Base-by-base conservation (phyloP, 1,139 yeast species). In the Saccharomycopsis phalli region DNA sequence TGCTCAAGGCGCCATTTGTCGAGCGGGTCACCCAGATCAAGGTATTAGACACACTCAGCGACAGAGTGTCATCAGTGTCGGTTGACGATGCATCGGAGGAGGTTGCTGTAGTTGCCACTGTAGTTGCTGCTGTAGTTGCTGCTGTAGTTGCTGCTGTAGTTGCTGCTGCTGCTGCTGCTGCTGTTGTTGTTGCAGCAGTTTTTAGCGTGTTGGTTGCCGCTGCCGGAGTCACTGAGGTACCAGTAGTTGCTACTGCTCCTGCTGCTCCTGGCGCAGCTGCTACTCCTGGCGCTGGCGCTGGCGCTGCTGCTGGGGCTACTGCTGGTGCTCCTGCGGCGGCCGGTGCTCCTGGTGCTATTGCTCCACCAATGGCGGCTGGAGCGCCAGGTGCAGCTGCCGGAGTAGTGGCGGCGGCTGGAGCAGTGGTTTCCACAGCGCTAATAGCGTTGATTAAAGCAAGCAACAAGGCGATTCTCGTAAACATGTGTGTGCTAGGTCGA, bases 21-120 rank as follows among this genome's bases (percentile, higher is more conserved):
- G 47, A 41, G 8, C 44, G 33, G 7, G 46, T 39, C 26, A 31
- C 46, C 46, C 47, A 44, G 34, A 43, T 36, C 16, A 25, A 5
- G 21, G 47, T 38, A 19, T 38, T 10, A 10, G 36, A 10, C 11
- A 16, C 17, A 7, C 43, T 16, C 16, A 34, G 20, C 3, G 37
- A 18, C 4, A 38, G 22, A 7, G 30, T 10, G 4, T 34, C 10
- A 19, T 16, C 28, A 11, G 38, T 30, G 22, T 30, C 33, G 6
- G 25, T 22, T 22, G 25, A 22, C 25, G 25, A 22, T 6, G 25
- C 10, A n/a, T 6, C 29, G 4, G 14, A 11, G n/a, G 29, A 10
- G 29, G 29, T 26, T 4, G 29, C 14, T 4, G 29, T 26, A n/a
- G 29, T n/a, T 4, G n/a, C 29, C 13, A 14, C 14, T 8, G 29